Conservation (phyloP, 495 filamentous ascomycete species). For the Saxophila tyrrhenica region DNA sequence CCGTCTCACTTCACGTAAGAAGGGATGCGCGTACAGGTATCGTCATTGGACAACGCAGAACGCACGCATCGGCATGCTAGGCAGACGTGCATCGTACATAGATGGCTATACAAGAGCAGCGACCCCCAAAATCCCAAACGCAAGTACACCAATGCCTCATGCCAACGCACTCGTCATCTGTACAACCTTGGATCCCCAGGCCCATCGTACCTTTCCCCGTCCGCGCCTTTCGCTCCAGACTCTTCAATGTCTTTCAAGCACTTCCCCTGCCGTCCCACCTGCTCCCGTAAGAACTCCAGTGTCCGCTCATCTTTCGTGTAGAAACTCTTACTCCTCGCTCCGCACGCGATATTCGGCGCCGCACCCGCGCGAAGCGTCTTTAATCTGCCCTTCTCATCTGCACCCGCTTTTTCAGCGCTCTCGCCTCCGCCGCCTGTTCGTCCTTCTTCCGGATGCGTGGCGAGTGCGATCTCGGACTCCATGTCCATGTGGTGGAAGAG, state of each 20-base stretch:
- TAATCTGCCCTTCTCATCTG: slow-evolving; percentile 14
- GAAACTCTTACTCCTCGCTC: slow-evolving; percentile 17
- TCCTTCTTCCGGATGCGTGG: slow-evolving; percentile 1
- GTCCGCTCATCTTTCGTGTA: slow-evolving; percentile 11
- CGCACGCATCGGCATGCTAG: too few species aligned
- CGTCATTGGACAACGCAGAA: too few species aligned
- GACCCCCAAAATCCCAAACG: too few species aligned
- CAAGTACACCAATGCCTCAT: not conserved
- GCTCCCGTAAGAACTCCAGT: slow-evolving; percentile 15
- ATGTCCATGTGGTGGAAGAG: slow-evolving; percentile 26
- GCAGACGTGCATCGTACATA: too few species aligned
- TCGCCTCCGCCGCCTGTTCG: not conserved
- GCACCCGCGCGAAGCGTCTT: slow-evolving; percentile 12
- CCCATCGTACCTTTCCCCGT: not conserved
- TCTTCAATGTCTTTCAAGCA: slow-evolving; percentile 16
- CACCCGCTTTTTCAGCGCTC: slow-evolving; percentile 11
- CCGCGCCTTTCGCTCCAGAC: not conserved
- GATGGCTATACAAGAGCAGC: not conserved
- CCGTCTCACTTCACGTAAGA: too few species aligned
- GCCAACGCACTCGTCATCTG: not conserved
- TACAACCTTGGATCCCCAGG: not conserved
- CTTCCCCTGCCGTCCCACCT: slow-evolving; percentile 14
- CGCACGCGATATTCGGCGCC: slow-evolving; percentile 25
- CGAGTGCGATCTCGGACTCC: slow-evolving; percentile 19
- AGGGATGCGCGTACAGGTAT: too few species aligned